Base-by-base conservation (phyloP, 805 yeast species). In the Kodamaea leandrae region DNA sequence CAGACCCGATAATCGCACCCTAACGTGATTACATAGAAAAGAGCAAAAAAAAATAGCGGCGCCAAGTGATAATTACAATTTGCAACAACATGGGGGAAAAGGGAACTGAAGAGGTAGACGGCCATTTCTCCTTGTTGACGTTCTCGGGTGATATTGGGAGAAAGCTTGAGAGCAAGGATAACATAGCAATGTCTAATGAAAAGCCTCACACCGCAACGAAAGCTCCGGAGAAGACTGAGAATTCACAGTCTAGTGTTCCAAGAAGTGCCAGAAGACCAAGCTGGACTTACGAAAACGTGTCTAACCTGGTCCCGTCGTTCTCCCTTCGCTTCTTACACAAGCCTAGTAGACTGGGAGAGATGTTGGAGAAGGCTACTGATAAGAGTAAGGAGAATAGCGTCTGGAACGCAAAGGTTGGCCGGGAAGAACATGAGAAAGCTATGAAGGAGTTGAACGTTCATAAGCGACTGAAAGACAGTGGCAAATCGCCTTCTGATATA, bases 281-380 rank as follows among this genome's bases (percentile, higher is more conserved):
- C 18, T 33, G 28, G 37, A 39, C 42, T 4, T 39, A 35, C 21
- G 43, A 35, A 24, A 34, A 32, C 17, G 24, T 19, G 14, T 10
- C 20, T 10, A 27, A 36, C 29, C 34, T 12, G 29, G 13, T 13
- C 36, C 41, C 43, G 42, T n/a, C 66, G 9, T 53, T 58, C 17
- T 63, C 69, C 3, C 52, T 68, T 54, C 56, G 58, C 37, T 60
- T 66, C 44, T 59, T 68, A 46, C 72, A 68, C 45, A 66, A 62
- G 43, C 74, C 74, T 10, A 50, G 63, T 18, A 47, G 74, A 29
- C 56, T 71, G 4, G 45, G 47, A 7, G 61, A 55, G 33, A 53
- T 60, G 38, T 57, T 66, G 28, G 54, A 57, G 7, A 51, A 58
- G 44, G 64, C 69, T 1, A 45, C 50, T 29, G 65, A 61, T 46